Percentiles rank a stretch among this genome's conserved stretches.
Evolutionary conservation across 257 asterid genomes (phyloP).

Genomic region (Sherardia arvensis): DNA sequence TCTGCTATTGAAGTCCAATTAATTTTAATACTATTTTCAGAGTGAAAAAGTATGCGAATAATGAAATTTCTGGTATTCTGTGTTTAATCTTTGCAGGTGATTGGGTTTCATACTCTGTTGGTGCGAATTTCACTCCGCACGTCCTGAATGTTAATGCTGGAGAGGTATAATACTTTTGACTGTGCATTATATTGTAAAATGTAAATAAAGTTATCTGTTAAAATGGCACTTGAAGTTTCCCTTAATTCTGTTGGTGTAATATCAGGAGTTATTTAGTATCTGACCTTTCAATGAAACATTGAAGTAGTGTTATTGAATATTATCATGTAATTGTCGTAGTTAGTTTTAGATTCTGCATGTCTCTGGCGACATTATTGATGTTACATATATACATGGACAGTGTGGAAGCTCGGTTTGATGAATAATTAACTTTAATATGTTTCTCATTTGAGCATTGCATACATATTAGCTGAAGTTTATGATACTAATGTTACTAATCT

Average conservation of each 20-base stretch:
- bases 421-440: background rate
- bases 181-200: background rate
- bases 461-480: background rate
- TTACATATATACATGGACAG: background rate
- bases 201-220: background rate
- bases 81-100: slow-evolving; percentile 46
- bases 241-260: background rate
- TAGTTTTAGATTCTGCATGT: background rate
- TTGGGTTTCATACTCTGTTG: slow-evolving; percentile 71
- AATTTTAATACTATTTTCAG: background rate
- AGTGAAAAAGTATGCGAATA: slow-evolving; percentile 3
- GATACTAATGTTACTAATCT: slow-evolving; percentile 1
- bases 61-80: slow-evolving; percentile 9
- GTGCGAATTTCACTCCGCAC: slow-evolving; percentile 83
- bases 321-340: background rate
- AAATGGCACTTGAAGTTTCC: background rate
- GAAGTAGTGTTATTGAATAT: background rate
- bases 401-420: background rate
- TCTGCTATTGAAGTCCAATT: background rate
- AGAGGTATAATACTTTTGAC: slow-evolving; percentile 40
- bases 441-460: background rate
- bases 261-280: background rate
- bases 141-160: slow-evolving; percentile 71
- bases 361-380: background rate
- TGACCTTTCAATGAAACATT: background rate